A percentile compares a stretch with the other conserved stretches of the same genome.
Conservation (phyloP, 768 basidiomycete species). For the Xerocomus spinulosus region DNA sequence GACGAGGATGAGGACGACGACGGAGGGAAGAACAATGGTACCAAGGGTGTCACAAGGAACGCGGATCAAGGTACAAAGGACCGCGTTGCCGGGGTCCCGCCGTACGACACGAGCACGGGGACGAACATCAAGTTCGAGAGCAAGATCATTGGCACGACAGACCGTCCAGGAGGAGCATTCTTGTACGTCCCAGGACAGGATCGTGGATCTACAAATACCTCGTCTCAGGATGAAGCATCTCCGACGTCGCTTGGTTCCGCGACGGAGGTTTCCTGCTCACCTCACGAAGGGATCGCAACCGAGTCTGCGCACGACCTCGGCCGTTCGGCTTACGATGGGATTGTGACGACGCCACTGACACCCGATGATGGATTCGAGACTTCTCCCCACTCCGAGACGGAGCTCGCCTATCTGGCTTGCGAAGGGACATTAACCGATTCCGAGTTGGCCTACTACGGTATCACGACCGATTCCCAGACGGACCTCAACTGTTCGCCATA, state of each 20-base stretch:
- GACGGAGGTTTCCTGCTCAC: neutral
- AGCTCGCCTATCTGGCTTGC: too few relatives aligned
- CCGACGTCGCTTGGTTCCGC: neutral
- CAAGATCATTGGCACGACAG: constrained; percentile 14
- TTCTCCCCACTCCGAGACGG: too few relatives aligned
- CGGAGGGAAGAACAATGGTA: neutral
- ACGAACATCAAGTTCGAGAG: constrained; percentile 10
- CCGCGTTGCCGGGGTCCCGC: neutral
- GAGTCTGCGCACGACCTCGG: neutral
- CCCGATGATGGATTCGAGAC: too few relatives aligned
- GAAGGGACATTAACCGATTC: too few relatives aligned
- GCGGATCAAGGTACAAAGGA: neutral
- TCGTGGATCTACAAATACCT: neutral
- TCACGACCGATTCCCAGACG: neutral
- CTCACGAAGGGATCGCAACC: neutral
- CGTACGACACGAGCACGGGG: constrained; percentile 12
- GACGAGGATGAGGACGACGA: constrained; percentile 1
- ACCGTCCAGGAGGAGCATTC: constrained; percentile 7
- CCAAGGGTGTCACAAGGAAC: neutral
- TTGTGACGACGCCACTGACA: neutral
- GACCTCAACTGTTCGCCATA: neutral
- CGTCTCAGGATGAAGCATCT: neutral
- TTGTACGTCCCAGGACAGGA: constrained; percentile 6
- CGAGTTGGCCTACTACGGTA: neutral
- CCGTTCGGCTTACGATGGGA: neutral